A percentile compares a stretch with the other conserved stretches of the same genome.
phyloP scores from a whole-genome alignment of 2,329 filamentous ascomycete species.

The Colletotrichum tropicale region DNA sequence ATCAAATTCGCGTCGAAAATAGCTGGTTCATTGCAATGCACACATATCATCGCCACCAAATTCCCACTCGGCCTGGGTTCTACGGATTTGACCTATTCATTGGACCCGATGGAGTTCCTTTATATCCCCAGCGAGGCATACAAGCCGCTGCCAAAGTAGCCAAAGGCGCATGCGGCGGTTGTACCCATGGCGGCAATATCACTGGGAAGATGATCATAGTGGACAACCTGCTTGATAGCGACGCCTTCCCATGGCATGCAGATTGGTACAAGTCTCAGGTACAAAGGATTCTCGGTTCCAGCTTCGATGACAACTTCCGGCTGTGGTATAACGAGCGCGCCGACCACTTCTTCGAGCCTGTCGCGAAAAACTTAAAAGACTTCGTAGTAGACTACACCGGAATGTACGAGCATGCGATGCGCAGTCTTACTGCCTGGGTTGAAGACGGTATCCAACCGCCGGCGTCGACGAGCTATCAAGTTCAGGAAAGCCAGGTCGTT shows the following conservation, averaged over 20 bases:
- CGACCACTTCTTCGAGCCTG: constrained; percentile 18
- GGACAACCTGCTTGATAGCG: constrained; percentile 22
- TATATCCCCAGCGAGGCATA: constrained; percentile 10
- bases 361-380: background rate
- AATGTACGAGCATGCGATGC: constrained; percentile 22
- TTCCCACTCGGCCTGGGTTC: background rate
- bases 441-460: constrained; percentile 15
- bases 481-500: constrained; percentile 12
- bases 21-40: constrained; percentile 8
- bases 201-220: constrained; percentile 24
- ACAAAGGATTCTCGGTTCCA: background rate
- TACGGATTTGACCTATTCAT: constrained; percentile 23
- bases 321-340: constrained; percentile 23
- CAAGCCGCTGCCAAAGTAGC: background rate
- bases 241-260: constrained; percentile 26
- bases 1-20: constrained; percentile 10
- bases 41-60: constrained; percentile 14
- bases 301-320: constrained; percentile 18
- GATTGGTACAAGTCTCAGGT: constrained; percentile 25
- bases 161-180: background rate
- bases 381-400: constrained; percentile 16
- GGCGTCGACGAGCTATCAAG: background rate
- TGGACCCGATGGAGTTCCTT: background rate
- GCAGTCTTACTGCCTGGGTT: constrained; percentile 23
- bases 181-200: constrained; percentile 13